These are phyloP conservation scores for Podospora comata DNA, from an alignment of 495 filamentous ascomycete species.

Conservation along the genomic window DNA sequence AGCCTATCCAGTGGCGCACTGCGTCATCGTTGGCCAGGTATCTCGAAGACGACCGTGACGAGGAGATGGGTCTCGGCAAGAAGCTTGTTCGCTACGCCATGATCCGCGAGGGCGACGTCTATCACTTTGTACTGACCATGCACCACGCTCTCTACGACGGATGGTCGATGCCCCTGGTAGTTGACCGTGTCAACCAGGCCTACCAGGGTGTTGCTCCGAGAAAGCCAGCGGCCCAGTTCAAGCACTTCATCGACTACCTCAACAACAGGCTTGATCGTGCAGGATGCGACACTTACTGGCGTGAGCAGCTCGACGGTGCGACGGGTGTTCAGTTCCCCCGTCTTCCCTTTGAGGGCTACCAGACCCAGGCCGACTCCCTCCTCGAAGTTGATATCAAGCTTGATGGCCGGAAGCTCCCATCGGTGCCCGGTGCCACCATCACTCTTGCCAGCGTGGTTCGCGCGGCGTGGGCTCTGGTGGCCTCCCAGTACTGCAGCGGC, in stretches of 20 bases:
- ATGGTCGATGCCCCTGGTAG: constrained; percentile 50
- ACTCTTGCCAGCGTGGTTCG: constrained; percentile 35
- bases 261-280: constrained; percentile 14
- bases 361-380: constrained; percentile 11
- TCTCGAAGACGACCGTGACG: constrained; percentile 39
- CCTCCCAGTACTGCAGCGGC: constrained; percentile 38
- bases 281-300: constrained; percentile 19
- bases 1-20: constrained; percentile 30
- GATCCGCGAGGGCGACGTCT: constrained; percentile 10
- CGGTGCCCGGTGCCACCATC: constrained; percentile 14
- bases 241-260: constrained; percentile 43
- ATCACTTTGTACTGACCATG: constrained; percentile 40
- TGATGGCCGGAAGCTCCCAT: constrained; percentile 11
- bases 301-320: constrained; percentile 15
- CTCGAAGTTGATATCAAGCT: constrained; percentile 16
- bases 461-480: constrained; percentile 45
- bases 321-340: constrained; percentile 24
- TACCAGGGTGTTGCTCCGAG: constrained; percentile 4
- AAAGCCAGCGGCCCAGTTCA: neutral
- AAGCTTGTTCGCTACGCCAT: constrained; percentile 28
- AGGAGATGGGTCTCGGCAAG: constrained; percentile 22
- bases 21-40: constrained; percentile 44
- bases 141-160: constrained; percentile 67
- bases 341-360: constrained; percentile 21
- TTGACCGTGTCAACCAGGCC: constrained; percentile 17